Evolutionary conservation across 1,284 basidiomycete species (phyloP), one percentile per base, ranked within the genome.

Genomic region (Ganoderma resinaceum): DNA sequence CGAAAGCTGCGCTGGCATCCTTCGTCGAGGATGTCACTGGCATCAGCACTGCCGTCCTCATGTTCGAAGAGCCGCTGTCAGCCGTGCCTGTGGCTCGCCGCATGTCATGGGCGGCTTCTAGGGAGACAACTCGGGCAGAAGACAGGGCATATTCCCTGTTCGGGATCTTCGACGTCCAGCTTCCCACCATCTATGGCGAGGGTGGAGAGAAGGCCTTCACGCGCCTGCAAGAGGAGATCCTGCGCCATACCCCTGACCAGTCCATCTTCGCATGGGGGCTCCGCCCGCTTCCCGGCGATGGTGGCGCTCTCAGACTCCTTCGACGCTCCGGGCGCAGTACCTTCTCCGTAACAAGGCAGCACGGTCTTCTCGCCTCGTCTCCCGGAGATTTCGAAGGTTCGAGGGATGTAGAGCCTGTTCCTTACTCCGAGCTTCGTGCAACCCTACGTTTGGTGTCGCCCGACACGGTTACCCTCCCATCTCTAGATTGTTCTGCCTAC

Each of bases 81-180:
- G 40, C n/a, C 9, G 66, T 68, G 37, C 66, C 68, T 33, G 63
- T 72, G 20, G 68, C 71, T 4, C 66, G 55, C 18, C 68, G 71
- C 1, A 70, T 72, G 61, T 70, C 71, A 2, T 72, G 71, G 71
- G 68, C 71, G 0, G 63, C 71, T 9, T 12, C 40, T 2, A 35
- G 71, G 29, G 26, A 53, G 16, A 72, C 71, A 4, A 59, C 62
- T 9, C 40, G 68, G 4, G 46, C 63, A 8, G 71, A 72, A 29
- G 71, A 72, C 40, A 33, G 60, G 8, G 70, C 70, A n/a, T 72
- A 72, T 33, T 70, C 66, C 14, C 52, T 72, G 12, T 70, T 72
- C 64, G 71, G 71, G 29, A 61, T 72, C 20, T 67, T 72, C 42
- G 43, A 55, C 26, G 68, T 72, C 7, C 55, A 65, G 49, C 62